These are phyloP conservation scores for Vanderwaltozyma polyspora DNA, from an alignment of 805 yeast species.

Conservation along the genomic window DNA sequence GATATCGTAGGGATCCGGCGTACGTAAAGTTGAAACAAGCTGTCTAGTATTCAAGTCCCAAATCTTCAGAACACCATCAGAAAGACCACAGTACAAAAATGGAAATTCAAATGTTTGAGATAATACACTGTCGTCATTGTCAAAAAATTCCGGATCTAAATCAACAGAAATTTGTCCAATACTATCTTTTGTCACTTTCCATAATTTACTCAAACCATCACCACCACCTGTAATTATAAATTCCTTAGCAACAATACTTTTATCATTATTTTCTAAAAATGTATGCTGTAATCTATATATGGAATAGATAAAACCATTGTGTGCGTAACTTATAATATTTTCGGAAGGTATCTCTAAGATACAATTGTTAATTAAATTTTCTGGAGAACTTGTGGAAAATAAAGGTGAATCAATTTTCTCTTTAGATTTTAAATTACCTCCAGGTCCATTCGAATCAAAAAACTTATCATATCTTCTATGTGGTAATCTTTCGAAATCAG, in stretches of 20 bases:
- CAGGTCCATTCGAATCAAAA: slow-evolving; percentile 84
- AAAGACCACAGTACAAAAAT: slow-evolving; percentile 73
- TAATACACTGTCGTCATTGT: slow-evolving; percentile 59
- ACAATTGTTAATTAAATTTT: slow-evolving; percentile 7
- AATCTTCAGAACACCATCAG: slow-evolving; percentile 61
- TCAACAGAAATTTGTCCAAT: slow-evolving; percentile 8
- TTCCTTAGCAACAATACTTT: neutral
- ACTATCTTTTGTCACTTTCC: slow-evolving; percentile 40
- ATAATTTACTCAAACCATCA: slow-evolving; percentile 75
- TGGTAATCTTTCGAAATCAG: slow-evolving; percentile 35
- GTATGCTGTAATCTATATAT: slow-evolving; percentile 26
- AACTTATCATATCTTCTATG: slow-evolving; percentile 68
- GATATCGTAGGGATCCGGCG: slow-evolving; percentile 37
- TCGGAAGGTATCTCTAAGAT: slow-evolving; percentile 57
- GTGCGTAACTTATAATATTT: slow-evolving; percentile 72
- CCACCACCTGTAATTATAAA: slow-evolving; percentile 68
- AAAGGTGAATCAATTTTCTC: neutral
- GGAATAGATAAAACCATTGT: slow-evolving; percentile 79
- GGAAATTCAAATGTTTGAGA: slow-evolving; percentile 56
- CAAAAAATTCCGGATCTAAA: slow-evolving; percentile 18
- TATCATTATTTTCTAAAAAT: no score
- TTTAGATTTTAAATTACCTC: slow-evolving; percentile 34
- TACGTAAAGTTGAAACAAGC: slow-evolving; percentile 35
- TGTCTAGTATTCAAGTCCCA: slow-evolving; percentile 86
- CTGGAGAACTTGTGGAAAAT: neutral